A percentile compares a stretch with the other conserved stretches of the same genome.
phyloP scores from a whole-genome alignment of 148 eudicot genomes.

The Rhododendron vialii region DNA sequence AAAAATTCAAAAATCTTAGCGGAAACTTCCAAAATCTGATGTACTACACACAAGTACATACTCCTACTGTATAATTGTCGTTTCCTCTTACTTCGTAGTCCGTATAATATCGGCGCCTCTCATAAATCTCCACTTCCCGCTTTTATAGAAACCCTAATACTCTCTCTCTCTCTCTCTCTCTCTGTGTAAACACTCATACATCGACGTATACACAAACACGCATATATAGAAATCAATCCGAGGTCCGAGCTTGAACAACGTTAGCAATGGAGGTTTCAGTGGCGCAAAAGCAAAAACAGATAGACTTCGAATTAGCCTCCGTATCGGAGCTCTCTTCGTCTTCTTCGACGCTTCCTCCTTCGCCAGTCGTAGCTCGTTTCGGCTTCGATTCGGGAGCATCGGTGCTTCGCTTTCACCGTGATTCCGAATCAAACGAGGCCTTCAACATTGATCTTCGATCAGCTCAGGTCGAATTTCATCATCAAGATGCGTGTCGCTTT shows the following conservation, averaged over 20 bases:
- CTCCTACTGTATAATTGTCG: not conserved
- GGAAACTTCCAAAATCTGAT: no score
- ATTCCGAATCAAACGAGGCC: constrained; percentile 21
- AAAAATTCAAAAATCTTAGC: no score
- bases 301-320: constrained; percentile 27
- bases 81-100: not conserved
- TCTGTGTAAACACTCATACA: not conserved
- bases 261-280: constrained; percentile 32
- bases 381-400: constrained; percentile 30
- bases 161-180: not conserved
- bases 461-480: constrained; percentile 41
- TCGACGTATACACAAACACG: not conserved
- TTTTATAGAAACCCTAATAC: constrained; percentile 17
- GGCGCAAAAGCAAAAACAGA: not conserved
- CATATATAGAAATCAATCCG: not conserved
- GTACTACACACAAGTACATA: not conserved
- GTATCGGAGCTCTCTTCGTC: constrained; percentile 21
- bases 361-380: constrained; percentile 35
- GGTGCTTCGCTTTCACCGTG: constrained; percentile 43
- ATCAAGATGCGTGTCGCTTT: not conserved
- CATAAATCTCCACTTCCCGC: not conserved
- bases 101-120: not conserved
- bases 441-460: constrained; percentile 32
- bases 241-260: not conserved
- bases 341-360: constrained; percentile 9